These are phyloP conservation scores for Hyaloraphidium curvatum DNA, from an alignment of 192 early-diverging fungal genomes.

Conservation along the genomic window DNA sequence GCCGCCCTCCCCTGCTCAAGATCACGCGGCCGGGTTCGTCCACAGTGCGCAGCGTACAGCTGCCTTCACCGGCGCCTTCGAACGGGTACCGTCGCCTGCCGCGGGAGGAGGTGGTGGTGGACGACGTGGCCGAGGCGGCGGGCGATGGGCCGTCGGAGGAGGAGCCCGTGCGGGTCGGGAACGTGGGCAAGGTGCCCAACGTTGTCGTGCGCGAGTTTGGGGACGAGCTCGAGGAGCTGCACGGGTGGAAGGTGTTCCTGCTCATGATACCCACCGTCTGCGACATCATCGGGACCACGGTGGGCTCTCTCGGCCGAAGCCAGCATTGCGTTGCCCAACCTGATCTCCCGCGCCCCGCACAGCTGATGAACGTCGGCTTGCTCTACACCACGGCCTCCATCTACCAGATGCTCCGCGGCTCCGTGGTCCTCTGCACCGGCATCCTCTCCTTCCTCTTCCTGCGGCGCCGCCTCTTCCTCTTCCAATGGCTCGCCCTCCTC, in stretches of 20 bases:
- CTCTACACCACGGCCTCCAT: constrained; percentile 75
- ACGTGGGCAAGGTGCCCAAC: no score
- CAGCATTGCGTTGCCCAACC: no score
- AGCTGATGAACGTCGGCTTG: constrained; percentile 95
- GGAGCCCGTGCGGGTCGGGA: no score
- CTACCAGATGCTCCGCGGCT: constrained; percentile 94
- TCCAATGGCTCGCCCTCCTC: constrained; percentile 65
- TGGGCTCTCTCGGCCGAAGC: constrained; percentile 21
- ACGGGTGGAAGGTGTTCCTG: constrained; percentile 31
- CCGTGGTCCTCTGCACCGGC: constrained; percentile 86
- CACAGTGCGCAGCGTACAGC: no score
- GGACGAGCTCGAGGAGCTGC: constrained; percentile 20
- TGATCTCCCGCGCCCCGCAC: not conserved
- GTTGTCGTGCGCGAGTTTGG: no score
- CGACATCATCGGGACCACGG: constrained; percentile 58
- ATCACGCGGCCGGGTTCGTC: no score
- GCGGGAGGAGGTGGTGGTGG: no score
- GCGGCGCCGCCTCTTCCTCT: constrained; percentile 46
- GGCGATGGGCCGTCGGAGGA: no score
- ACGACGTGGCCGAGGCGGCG: no score
- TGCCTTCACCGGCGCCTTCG: no score
- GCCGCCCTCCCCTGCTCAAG: no score
- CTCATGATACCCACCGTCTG: constrained; percentile 67
- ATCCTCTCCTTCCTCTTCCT: constrained; percentile 75
- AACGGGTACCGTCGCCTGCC: no score